Base-by-base conservation (phyloP, 176 grass and related monocot species). In the Aegilops umbellulata region DNA sequence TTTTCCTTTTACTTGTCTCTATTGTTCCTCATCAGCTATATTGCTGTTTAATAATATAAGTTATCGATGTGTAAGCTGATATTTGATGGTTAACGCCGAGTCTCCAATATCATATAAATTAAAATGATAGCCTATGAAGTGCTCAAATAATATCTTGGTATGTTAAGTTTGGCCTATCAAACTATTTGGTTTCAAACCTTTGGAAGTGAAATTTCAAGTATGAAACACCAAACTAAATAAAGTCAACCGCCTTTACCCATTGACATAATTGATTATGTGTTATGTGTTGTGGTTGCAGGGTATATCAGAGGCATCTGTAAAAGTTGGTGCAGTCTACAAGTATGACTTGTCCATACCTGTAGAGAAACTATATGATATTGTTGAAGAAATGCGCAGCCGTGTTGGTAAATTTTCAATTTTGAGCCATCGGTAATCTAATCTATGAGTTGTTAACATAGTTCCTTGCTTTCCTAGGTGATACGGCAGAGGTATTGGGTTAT, bases 281-380 rank as follows among this genome's bases (percentile, higher is more conserved):
- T 27, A 24, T 39, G n/a, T 17, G 15, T 83, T 77, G 47, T 85
- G 51, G 22, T 86, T 76, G 36, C 84, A 98, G 93, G 93, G 93
- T 86, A 95, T 98, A 88, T 86, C 96, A 80, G 96, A 98, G 80
- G 93, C 96, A 89, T 84, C 92, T 60, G 79, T 98, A 38, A 98
- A 98, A 85, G 84, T 86, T 82, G 96, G 96, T 29, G 90, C 96
- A 32, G 94, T 95, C 64, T 98, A 95, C 86, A 98, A 95, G 87
- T 98, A 98, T 79, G 96, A 94, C 84, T 88, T 97, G 69, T 95
- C 91, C 80, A 81, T 95, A 89, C 89, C 91, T 46, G 85, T 95
- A 82, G 90, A 95, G 57, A 92, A 95, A 66, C 70, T 94, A 65
- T 98, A 98, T 75, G 82, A 89, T 85, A 95, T 94, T 71, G 96